Evolutionary conservation across 345 rosid genomes (phyloP).

Genomic region (Sonneratia alba): DNA sequence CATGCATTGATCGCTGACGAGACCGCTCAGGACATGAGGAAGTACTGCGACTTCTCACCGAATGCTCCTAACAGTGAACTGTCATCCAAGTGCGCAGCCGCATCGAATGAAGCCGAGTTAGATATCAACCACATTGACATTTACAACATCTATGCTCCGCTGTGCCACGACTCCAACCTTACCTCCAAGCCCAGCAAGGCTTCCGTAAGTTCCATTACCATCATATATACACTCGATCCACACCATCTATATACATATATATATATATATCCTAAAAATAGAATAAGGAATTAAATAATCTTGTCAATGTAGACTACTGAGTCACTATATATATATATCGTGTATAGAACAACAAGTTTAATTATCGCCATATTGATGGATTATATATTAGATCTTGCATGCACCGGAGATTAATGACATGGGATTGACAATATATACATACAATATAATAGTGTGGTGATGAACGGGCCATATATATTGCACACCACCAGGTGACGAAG

Average conservation of each 20-base stretch:
- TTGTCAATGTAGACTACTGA: too few species aligned
- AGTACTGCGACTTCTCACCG: constrained; percentile 42
- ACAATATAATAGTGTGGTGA: too few species aligned
- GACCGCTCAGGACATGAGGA: constrained; percentile 15
- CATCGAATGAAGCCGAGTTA: constrained; percentile 12
- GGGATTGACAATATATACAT: too few species aligned
- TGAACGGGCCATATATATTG: neutral
- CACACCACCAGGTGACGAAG: constrained; percentile 20
- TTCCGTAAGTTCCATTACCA: constrained; percentile 10
- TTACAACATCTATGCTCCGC: constrained; percentile 72
- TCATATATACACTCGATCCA: too few species aligned
- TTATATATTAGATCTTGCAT: too few species aligned
- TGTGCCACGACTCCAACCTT: constrained; percentile 39
- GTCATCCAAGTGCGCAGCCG: constrained; percentile 31
- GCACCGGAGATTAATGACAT: too few species aligned
- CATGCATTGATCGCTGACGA: constrained; percentile 61
- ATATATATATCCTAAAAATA: too few species aligned
- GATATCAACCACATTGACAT: constrained; percentile 28
- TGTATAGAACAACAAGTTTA: too few species aligned
- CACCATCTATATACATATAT: too few species aligned
- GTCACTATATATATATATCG: too few species aligned
- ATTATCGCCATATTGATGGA: too few species aligned
- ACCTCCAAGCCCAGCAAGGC: constrained; percentile 45
- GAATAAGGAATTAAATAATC: too few species aligned
- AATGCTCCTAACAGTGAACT: constrained; percentile 10